Conservation (phyloP, 495 filamentous ascomycete genomes). For the Aspergillus avenaceus region DNA sequence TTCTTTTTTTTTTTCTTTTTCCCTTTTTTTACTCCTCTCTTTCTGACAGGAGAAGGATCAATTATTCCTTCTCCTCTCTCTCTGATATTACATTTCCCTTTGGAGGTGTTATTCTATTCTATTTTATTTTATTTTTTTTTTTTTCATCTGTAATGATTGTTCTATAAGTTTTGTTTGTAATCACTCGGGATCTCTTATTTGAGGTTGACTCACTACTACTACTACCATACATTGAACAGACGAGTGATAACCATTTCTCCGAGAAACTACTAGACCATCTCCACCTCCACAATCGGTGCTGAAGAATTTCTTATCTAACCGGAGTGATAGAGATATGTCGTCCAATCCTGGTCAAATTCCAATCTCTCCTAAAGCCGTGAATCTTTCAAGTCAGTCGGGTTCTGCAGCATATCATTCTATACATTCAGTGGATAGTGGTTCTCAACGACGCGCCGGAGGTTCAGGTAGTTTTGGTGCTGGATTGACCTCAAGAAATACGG, state of each 20-base stretch:
- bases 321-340: slow-evolving; percentile 37
- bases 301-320: slow-evolving; percentile 4
- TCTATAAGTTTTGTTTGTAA: too few species aligned
- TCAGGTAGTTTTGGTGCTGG: slow-evolving; percentile 62
- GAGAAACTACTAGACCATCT: too few species aligned
- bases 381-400: slow-evolving; percentile 31
- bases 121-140: background rate
- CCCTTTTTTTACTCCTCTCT: slow-evolving; percentile 5
- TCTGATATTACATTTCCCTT: slow-evolving; percentile 8
- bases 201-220: too few species aligned
- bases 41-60: slow-evolving; percentile 17
- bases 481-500: slow-evolving; percentile 48
- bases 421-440: slow-evolving; percentile 42
- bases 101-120: slow-evolving; percentile 8
- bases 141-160: background rate
- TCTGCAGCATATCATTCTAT: slow-evolving; percentile 37
- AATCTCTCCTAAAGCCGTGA: slow-evolving; percentile 44
- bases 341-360: slow-evolving; percentile 40
- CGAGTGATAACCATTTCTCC: too few species aligned
- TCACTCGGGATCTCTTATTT: too few species aligned
- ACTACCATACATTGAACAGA: too few species aligned
- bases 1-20: slow-evolving; percentile 3
- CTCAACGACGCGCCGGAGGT: slow-evolving; percentile 58
- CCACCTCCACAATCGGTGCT: background rate
- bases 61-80: slow-evolving; percentile 14